Evolutionary conservation across 805 yeast genomes (phyloP).

Genomic region (Cyberlindnera japonica): DNA sequence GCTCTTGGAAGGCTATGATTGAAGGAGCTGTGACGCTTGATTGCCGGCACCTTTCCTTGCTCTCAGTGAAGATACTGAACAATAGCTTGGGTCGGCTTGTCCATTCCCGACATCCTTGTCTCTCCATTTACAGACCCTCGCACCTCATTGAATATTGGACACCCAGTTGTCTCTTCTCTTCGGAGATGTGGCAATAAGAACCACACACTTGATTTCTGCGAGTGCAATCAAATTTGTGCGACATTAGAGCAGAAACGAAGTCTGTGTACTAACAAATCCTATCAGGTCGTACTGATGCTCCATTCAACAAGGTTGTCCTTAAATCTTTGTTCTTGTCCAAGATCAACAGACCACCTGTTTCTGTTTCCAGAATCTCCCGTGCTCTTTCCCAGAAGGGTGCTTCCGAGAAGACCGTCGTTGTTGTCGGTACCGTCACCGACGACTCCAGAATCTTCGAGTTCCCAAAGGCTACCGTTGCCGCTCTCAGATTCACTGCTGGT

Average conservation of each 20-base stretch:
- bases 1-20: neutral
- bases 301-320: constrained; percentile 97
- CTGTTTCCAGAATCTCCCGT: constrained; percentile 85
- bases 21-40: no score
- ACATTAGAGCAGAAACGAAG: constrained; percentile 47
- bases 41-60: neutral
- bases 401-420: constrained; percentile 88
- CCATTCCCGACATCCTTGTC: neutral
- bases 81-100: constrained; percentile 8
- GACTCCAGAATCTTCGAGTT: constrained; percentile 90
- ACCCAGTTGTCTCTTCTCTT: no score
- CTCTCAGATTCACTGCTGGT: constrained; percentile 98
- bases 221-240: constrained; percentile 36
- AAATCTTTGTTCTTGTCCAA: constrained; percentile 94
- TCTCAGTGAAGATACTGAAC: constrained; percentile 26
- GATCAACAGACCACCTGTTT: constrained; percentile 99
- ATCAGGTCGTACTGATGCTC: constrained; percentile 95
- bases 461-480: constrained; percentile 98
- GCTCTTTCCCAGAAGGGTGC: constrained; percentile 82
- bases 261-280: constrained; percentile 35
- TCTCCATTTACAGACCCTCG: neutral
- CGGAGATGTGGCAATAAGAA: no score
- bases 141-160: constrained; percentile 8
- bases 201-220: constrained; percentile 30
- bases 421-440: constrained; percentile 99